These are phyloP conservation scores for Debaryomyces robertsiae DNA, from an alignment of 1,139 yeast species.

Conservation along the genomic window DNA sequence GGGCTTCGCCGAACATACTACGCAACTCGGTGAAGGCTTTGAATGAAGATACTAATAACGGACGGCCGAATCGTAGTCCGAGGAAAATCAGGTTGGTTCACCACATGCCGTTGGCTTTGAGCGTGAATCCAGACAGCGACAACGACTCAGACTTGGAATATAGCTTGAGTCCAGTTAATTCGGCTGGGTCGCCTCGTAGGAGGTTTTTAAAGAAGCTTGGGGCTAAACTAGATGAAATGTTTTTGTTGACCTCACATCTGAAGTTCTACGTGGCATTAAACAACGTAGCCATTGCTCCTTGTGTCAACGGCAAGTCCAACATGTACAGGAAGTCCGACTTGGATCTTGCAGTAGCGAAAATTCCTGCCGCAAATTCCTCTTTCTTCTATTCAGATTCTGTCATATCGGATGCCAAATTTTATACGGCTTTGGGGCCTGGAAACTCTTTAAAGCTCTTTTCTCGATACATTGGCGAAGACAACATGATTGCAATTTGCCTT, in stretches of 20 bases:
- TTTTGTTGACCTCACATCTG: conserved; percentile 78
- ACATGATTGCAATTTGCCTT: conserved; percentile 85
- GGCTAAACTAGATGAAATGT: conserved; percentile 83
- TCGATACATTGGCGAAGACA: conserved; percentile 86
- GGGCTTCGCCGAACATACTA: conserved; percentile 70
- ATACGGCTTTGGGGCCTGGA: conserved; percentile 48
- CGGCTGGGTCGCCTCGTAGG: conserved; percentile 9
- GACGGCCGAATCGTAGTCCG: conserved; percentile 26
- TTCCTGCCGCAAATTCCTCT: conserved; percentile 25
- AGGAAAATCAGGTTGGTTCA: conserved; percentile 71
- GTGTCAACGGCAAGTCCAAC: conserved; percentile 93
- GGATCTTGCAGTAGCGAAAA: conserved; percentile 59
- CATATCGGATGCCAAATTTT: conserved; percentile 32
- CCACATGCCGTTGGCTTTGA: conserved; percentile 72
- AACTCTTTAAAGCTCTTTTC: conserved; percentile 66
- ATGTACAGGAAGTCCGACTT: conserved; percentile 70
- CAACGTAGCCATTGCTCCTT: conserved; percentile 77
- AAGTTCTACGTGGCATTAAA: conserved; percentile 82
- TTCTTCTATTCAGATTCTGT: conserved; percentile 38
- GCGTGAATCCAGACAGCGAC: conserved; percentile 23
- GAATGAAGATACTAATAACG: conserved; percentile 50
- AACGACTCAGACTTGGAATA: conserved; percentile 23
- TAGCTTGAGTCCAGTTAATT: conserved; percentile 20
- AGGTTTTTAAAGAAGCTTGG: conserved; percentile 47
- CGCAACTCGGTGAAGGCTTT: conserved; percentile 66